phyloP scores from a whole-genome alignment of 768 basidiomycete genomes.

The Phanerodontia chrysosporium region DNA sequence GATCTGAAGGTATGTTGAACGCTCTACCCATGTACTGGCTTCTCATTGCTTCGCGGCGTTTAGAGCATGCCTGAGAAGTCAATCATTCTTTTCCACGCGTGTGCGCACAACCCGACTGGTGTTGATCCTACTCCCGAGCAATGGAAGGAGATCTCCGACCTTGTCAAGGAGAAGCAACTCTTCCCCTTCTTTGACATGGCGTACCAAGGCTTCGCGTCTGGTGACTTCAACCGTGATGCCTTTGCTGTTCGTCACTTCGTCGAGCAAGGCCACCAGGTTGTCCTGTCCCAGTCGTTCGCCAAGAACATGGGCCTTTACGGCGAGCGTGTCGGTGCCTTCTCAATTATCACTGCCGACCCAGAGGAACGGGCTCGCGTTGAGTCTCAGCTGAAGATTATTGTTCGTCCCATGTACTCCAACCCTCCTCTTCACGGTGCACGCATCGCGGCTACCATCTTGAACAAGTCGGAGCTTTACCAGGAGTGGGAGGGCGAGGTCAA shows the following conservation, averaged over 20 bases:
- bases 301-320: constrained; percentile 99
- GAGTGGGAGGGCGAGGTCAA: constrained; percentile 93
- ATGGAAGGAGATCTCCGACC: constrained; percentile 86
- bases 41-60: neutral
- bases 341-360: constrained; percentile 62
- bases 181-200: constrained; percentile 99
- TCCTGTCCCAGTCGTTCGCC: constrained; percentile 92
- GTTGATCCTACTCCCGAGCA: constrained; percentile 92
- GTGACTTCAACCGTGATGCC: constrained; percentile 84
- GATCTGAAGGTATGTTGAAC: constrained; percentile 64
- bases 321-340: constrained; percentile 97
- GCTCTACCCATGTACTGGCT: neutral
- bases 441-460: constrained; percentile 81
- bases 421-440: constrained; percentile 89
- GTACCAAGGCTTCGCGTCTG: constrained; percentile 98
- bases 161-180: constrained; percentile 83
- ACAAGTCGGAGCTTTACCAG: constrained; percentile 64
- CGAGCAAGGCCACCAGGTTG: constrained; percentile 82
- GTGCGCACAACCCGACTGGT: constrained; percentile 99
- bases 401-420: constrained; percentile 97
- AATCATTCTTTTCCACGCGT: constrained; percentile 90
- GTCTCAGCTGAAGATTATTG: constrained; percentile 91
- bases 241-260: constrained; percentile 96
- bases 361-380: constrained; percentile 85
- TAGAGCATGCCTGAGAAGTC: constrained; percentile 72